Conservation (phyloP, 345 rosid genomes). For the Brassica incana region DNA sequence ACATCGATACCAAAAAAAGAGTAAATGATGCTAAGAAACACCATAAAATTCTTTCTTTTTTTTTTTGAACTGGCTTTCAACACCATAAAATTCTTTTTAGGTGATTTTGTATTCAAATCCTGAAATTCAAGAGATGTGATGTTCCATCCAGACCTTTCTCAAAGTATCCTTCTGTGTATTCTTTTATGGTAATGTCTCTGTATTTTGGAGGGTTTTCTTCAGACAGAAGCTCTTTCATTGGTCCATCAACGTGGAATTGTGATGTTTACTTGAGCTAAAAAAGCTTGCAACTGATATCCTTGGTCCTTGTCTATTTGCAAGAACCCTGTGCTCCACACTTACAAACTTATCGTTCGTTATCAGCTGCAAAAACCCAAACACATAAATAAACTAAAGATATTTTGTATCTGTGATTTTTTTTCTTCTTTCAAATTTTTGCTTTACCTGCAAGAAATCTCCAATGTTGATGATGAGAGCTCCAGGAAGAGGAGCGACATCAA, state of each 20-base stretch:
- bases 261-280: not conserved
- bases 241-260: not conserved
- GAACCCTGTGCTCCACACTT: not conserved
- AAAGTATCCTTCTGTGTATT: not conserved
- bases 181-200: not conserved
- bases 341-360: not conserved
- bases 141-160: not conserved
- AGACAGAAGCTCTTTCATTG: not conserved
- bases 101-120: not conserved
- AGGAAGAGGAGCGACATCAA: constrained; percentile 36
- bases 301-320: not conserved
- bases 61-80: not conserved
- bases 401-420: not conserved
- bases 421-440: not conserved
- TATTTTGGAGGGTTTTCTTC: not conserved
- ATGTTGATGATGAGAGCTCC: constrained; percentile 44
- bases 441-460: constrained; percentile 47
- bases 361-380: not conserved
- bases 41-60: not conserved
- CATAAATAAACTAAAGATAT: not conserved
- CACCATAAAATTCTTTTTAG: not conserved
- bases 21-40: not conserved
- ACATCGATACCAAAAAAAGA: not conserved
- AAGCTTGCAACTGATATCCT: not conserved
- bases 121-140: not conserved